A percentile compares a stretch with the other conserved stretches of the same genome.
Evolutionary conservation across 2,329 filamentous ascomycete genomes (phyloP).

Genomic region (Penicillium janthinellum): DNA sequence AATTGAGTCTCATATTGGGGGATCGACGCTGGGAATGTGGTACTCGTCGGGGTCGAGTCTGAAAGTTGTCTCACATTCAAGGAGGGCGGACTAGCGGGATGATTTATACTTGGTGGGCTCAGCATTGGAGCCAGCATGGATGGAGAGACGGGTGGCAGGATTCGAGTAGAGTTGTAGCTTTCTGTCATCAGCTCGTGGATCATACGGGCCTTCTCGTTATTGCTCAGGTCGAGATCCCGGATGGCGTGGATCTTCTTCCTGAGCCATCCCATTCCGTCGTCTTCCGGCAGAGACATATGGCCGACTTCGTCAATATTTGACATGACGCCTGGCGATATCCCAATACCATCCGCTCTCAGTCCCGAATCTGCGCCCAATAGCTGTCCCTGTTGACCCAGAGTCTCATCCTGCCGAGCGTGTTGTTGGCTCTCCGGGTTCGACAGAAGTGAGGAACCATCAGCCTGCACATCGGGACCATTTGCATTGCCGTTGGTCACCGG

Average conservation of each 20-base stretch:
- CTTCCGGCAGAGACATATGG: constrained; percentile 61
- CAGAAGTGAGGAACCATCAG: neutral
- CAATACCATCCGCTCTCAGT: neutral
- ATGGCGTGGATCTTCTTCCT: constrained; percentile 69
- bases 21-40: constrained; percentile 31
- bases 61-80: constrained; percentile 23
- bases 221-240: constrained; percentile 61
- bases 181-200: constrained; percentile 73
- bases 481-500: neutral
- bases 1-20: constrained; percentile 37
- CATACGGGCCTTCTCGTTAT: constrained; percentile 67
- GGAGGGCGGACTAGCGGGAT: constrained; percentile 35
- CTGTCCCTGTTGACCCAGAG: neutral
- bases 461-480: neutral
- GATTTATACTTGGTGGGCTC: constrained; percentile 29
- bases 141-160: constrained; percentile 9
- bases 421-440: neutral
- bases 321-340: neutral
- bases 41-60: constrained; percentile 32
- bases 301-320: constrained; percentile 22
- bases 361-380: neutral
- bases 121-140: constrained; percentile 24
- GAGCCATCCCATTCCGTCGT: constrained; percentile 74
- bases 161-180: constrained; percentile 59
- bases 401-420: neutral